A percentile compares a stretch with the other conserved stretches of the same genome.
phyloP scores from a whole-genome alignment of 2,329 filamentous ascomycete species.

The Pseudogymnoascus sp. region DNA sequence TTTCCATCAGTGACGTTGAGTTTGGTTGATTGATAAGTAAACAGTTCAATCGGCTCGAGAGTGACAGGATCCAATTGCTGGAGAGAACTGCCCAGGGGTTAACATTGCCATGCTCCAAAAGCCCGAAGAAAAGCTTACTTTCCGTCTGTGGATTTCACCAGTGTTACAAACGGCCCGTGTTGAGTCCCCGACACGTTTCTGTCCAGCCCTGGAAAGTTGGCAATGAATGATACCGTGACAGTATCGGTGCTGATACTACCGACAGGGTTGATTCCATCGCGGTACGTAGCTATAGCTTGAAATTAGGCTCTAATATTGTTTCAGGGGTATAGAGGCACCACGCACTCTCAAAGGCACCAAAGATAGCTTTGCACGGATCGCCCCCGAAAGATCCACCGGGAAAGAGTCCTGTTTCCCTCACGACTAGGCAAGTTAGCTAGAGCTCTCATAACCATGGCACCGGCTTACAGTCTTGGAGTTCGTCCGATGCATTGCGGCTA shows the following conservation, averaged over 20 bases:
- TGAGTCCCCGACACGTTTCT: not conserved
- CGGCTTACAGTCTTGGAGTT: conserved; percentile 60
- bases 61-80: not conserved
- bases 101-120: not conserved
- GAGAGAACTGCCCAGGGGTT: not conserved
- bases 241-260: not conserved
- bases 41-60: not conserved
- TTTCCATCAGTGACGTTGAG: not conserved
- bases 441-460: conserved; percentile 36
- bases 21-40: not conserved
- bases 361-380: conserved; percentile 65
- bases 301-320: not conserved
- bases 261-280: not conserved
- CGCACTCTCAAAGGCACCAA: conserved; percentile 59
- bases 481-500: conserved; percentile 50
- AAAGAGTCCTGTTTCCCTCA: conserved; percentile 48
- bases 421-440: conserved; percentile 43
- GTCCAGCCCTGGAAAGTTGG: not conserved
- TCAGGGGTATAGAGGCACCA: conserved; percentile 30
- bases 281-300: not conserved
- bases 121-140: not conserved
- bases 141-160: not conserved
- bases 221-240: not conserved
- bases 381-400: conserved; percentile 61
- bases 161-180: not conserved